Conservation (phyloP, 2,329 filamentous ascomycete species). For the Hypoxylon sp. region DNA sequence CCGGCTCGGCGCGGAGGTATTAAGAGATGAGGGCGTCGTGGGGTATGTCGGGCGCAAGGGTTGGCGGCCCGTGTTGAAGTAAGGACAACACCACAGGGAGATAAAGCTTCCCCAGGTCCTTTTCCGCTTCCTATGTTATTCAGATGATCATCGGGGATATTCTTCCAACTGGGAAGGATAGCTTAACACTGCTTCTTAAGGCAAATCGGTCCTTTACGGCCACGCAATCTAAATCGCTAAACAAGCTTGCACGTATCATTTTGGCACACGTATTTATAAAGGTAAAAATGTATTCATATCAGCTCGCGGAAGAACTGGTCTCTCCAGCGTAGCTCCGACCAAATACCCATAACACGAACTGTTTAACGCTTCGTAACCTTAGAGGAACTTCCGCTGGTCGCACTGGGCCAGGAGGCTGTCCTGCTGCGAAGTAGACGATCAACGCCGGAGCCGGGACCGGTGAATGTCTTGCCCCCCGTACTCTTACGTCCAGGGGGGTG, state of each 20-base stretch:
- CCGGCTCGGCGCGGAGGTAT: constrained; percentile 67
- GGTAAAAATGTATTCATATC: not conserved
- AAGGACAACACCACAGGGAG: constrained; percentile 14
- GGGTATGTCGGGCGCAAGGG: constrained; percentile 69
- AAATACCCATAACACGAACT: too few species aligned
- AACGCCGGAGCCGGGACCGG: too few species aligned
- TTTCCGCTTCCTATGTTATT: not conserved
- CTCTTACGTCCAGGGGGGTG: too few species aligned
- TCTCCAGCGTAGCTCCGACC: not conserved
- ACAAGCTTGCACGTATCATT: not conserved
- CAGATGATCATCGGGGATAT: not conserved
- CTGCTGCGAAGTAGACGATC: too few species aligned
- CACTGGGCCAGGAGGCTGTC: too few species aligned
- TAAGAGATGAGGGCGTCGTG: constrained; percentile 70
- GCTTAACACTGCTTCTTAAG: not conserved
- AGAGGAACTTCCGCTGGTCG: too few species aligned
- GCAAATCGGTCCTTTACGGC: not conserved
- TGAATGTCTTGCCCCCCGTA: too few species aligned
- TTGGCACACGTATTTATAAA: not conserved
- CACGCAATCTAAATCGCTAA: too few species aligned
- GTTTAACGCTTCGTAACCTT: too few species aligned
- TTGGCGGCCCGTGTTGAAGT: constrained; percentile 64
- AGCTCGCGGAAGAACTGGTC: too few species aligned
- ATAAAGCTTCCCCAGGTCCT: not conserved
- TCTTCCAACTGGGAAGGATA: not conserved